phyloP scores from a whole-genome alignment of 148 eudicot species.

The Agrostemma githago region DNA sequence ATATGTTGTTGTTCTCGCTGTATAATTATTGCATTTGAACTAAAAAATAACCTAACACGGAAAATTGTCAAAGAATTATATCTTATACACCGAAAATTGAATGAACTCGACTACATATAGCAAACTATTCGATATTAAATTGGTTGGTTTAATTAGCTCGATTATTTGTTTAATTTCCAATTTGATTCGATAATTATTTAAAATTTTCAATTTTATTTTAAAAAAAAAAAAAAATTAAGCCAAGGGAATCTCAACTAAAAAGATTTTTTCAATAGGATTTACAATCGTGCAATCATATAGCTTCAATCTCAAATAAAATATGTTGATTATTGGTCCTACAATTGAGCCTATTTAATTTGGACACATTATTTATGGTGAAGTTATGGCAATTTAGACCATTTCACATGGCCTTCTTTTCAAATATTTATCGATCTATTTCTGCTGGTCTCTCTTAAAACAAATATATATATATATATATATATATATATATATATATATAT shows the following conservation, averaged over 20 bases:
- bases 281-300: slow-evolving; percentile 22
- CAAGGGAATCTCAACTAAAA: not conserved
- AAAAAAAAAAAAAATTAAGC: too few relatives aligned
- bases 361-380: slow-evolving; percentile 6
- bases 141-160: not conserved
- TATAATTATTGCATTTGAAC: too few relatives aligned
- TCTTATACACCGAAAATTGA: too few relatives aligned
- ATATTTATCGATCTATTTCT: not conserved
- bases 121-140: too few relatives aligned
- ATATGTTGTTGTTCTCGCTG: too few relatives aligned
- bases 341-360: slow-evolving; percentile 2
- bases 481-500: too few relatives aligned
- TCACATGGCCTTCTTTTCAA: slow-evolving; percentile 21
- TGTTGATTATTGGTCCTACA: slow-evolving; percentile 11
- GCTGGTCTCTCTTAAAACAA: too few relatives aligned
- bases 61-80: too few relatives aligned
- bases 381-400: slow-evolving; percentile 17
- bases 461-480: too few relatives aligned
- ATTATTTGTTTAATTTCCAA: not conserved
- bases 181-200: not conserved
- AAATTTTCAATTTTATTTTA: too few relatives aligned
- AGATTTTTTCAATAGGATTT: slow-evolving; percentile 7
- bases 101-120: too few relatives aligned
- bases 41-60: too few relatives aligned
- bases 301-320: slow-evolving; percentile 8